Base-by-base conservation (phyloP, 2,329 filamentous ascomycete genomes). In the Fusarium concolor region DNA sequence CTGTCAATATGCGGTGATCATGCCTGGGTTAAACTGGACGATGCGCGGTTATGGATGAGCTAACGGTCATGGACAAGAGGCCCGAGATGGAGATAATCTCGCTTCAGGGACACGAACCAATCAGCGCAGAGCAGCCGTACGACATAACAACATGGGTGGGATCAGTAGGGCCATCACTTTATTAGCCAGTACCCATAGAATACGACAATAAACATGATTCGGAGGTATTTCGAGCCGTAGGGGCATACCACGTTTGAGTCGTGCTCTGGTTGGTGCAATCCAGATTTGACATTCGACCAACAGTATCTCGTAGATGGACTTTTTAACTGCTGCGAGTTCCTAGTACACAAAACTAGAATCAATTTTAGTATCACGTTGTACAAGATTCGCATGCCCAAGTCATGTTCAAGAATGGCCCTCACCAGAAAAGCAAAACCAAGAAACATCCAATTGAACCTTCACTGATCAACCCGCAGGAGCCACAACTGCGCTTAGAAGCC, bases 81-180 rank as follows among this genome's bases (percentile, higher is more conserved):
- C 60, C 62, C 61, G 63, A 74, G 70, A 74, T 74, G 73, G 70
- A 62, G 63, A 73, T 71, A 75, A 75, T 75, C 68, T 75, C 73
- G 73, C 73, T 75, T 75, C 22, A 20, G 29, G 20, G 38, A 49
- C 8, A 3, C 47, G 10, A 41, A 15, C 72, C 72, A 74, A 74
- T 74, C 71, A 74, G 57, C 39, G 31, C 29, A 24, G 22, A 31
- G 46, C 49, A 54, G 65, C 62, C 66, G 64, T 63, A 66, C 70
- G 68, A 69, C 63, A 74, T 70, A 67, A 72, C 49, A 56, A 54
- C 63, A 73, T 68, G 62, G 61, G 46, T 49, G 35, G 15, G 28
- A 51, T 43, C 56, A 53, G 58, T 55, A 61, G 57, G 60, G 49
- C 44, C 53, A 49, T 45, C 45, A 33, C 29, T 59, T 47, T 58